A percentile compares a stretch with the other conserved stretches of the same genome.
Evolutionary conservation across 352 stramenopile genomes (phyloP).

Genomic region (Pythium brachiatum): DNA sequence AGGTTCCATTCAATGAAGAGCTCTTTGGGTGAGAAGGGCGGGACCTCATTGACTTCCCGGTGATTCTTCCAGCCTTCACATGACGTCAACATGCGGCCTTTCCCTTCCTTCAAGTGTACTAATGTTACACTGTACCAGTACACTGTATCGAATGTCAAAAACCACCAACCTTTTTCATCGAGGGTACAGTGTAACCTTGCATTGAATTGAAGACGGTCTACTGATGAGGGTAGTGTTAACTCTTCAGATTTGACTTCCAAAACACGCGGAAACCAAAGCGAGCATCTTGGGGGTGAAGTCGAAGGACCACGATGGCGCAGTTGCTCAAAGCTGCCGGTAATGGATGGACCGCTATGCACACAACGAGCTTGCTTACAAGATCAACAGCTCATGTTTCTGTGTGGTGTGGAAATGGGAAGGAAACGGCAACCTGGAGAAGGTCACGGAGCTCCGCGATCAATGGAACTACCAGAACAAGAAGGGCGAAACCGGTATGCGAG

Average conservation of each 20-base stretch:
- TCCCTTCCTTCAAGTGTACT: neutral
- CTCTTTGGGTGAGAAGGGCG: slow-evolving; percentile 1
- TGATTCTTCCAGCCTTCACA: neutral
- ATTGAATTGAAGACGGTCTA: slow-evolving; percentile 4
- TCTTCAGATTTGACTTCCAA: neutral
- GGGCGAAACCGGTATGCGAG: slow-evolving; percentile 58
- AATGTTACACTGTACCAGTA: slow-evolving; percentile 16
- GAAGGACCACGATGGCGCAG: slow-evolving; percentile 25
- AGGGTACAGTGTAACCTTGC: neutral
- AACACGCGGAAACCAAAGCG: neutral
- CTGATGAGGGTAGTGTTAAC: neutral
- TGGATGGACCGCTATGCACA: neutral
- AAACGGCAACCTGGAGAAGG: slow-evolving; percentile 72
- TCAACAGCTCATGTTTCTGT: neutral
- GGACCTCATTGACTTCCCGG: neutral
- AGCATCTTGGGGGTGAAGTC: neutral
- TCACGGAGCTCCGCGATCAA: slow-evolving; percentile 59
- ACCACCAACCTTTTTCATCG: neutral
- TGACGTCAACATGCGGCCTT: slow-evolving; percentile 8
- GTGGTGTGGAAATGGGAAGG: slow-evolving; percentile 23
- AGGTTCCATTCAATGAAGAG: too few relatives aligned
- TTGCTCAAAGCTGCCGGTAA: slow-evolving; percentile 35
- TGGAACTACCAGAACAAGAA: slow-evolving; percentile 84
- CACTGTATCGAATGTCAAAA: too few relatives aligned
- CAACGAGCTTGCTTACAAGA: too few relatives aligned